A percentile compares a stretch with the other conserved stretches of the same genome.
Conservation (phyloP, 495 filamentous ascomycete genomes). For the Chaetomium tenue region DNA sequence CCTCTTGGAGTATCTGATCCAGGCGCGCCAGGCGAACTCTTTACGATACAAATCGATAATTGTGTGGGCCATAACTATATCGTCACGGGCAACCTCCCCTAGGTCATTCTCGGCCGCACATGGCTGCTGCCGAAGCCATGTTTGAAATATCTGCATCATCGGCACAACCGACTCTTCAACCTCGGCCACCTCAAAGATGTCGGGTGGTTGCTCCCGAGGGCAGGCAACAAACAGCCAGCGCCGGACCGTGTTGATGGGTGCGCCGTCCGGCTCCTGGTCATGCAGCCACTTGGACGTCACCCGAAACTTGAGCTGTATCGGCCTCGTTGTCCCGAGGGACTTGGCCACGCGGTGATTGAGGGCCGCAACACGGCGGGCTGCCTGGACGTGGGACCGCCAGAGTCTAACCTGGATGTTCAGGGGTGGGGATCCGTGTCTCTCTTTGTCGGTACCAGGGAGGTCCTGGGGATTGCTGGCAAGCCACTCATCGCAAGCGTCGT, state of each 20-base stretch:
- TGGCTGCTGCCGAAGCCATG: neutral
- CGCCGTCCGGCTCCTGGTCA: neutral
- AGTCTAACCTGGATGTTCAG: neutral
- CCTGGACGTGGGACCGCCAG: neutral
- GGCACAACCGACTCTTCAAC: constrained; percentile 14
- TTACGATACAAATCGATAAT: neutral
- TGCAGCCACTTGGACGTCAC: neutral
- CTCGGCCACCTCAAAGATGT: constrained; percentile 3
- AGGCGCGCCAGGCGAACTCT: neutral
- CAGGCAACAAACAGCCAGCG: neutral
- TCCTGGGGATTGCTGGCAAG: neutral
- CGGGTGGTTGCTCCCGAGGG: neutral
- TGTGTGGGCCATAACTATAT: neutral
- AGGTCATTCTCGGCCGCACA: no score
- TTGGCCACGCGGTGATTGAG: constrained; percentile 1
- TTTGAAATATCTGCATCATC: neutral
- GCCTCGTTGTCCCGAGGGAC: neutral
- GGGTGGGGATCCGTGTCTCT: neutral
- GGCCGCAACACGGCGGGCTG: constrained; percentile 4
- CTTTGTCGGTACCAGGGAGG: neutral
- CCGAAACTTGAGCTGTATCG: neutral
- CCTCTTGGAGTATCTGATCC: neutral
- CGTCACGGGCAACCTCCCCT: neutral
- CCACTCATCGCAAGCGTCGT: neutral
- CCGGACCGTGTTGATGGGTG: neutral